These are phyloP conservation scores for Ceratobasidium sp. DNA, from an alignment of 1,284 basidiomycete genomes.

Conservation along the genomic window DNA sequence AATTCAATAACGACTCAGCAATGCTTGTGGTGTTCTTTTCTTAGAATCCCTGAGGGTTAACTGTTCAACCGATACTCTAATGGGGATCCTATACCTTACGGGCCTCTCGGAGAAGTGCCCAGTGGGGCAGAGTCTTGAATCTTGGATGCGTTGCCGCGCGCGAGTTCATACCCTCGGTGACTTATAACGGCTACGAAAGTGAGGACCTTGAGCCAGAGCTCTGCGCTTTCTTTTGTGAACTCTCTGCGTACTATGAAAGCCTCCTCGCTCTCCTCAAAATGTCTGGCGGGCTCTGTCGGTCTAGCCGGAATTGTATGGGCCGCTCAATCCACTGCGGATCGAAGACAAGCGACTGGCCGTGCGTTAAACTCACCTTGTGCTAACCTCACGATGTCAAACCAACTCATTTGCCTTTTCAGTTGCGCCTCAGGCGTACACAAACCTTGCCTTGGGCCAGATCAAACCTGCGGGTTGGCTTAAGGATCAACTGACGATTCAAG, in stretches of 20 bases:
- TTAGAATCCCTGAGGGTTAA: no score
- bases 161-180: no score
- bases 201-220: no score
- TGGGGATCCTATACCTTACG: no score
- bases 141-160: no score
- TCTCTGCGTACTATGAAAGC: neutral
- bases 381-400: neutral
- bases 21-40: no score
- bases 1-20: no score
- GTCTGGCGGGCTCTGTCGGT: neutral
- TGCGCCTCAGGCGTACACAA: constrained; percentile 20
- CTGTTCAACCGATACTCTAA: no score
- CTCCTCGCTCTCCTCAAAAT: neutral
- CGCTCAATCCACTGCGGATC: neutral
- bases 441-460: constrained; percentile 30
- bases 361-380: neutral
- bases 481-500: constrained; percentile 29
- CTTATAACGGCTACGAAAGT: no score
- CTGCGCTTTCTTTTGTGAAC: no score
- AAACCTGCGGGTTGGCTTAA: constrained; percentile 36
- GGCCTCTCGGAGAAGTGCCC: no score
- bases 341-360: neutral
- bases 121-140: no score
- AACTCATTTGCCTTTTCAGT: neutral
- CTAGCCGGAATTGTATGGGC: neutral